Evolutionary conservation across 1,284 basidiomycete species (phyloP), one percentile per base, ranked within the genome.

Genomic region (Cryptococcus sp.): DNA sequence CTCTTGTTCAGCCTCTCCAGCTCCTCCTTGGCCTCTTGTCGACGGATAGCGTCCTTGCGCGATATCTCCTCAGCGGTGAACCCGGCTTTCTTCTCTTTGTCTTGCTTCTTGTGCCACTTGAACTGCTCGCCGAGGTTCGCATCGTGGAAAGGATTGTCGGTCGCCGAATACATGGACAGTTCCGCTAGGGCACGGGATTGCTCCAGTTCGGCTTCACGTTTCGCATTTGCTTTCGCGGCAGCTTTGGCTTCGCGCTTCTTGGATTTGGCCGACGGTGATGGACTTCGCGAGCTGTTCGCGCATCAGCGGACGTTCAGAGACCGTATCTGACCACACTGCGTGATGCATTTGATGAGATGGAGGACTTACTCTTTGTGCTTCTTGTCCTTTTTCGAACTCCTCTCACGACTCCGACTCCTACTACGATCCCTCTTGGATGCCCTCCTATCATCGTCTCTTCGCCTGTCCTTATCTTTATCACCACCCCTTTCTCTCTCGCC

Each of bases 51-150:
- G 79, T 99, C 96, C 66, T 86, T 85, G 63, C 83, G 82, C 61
- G 89, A 88, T 2, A 90, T 84, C 72, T 99, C 95, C 1, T 87
- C 87, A 0, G 87, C 72, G 1, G 88, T 85, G 56, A 99, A 72
- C 1, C 96, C 96, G 57, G 87, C 81, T 78, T 95, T 97, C 72
- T 86, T 85, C 76, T 99, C 96, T 80, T 93, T 93, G 75, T 99
- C 95, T 40, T 87, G 85, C 81, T 99, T 99, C 83, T 99, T 99
- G 78, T 93, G 91, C 96, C 96, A 99, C 59, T 89, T 87, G 79
- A 99, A 99, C 75, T 93, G 90, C 72, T 97, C 91, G 22, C 87
- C 88, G 27, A 98, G 86, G 76, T 97, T 97, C 62, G 91, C 87
- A 73, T 99, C 95, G 78, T 97, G 91, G 82, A 99, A 99, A 0